phyloP scores from a whole-genome alignment of 2,329 filamentous ascomycete genomes.

The Parastagonospora avenae region DNA sequence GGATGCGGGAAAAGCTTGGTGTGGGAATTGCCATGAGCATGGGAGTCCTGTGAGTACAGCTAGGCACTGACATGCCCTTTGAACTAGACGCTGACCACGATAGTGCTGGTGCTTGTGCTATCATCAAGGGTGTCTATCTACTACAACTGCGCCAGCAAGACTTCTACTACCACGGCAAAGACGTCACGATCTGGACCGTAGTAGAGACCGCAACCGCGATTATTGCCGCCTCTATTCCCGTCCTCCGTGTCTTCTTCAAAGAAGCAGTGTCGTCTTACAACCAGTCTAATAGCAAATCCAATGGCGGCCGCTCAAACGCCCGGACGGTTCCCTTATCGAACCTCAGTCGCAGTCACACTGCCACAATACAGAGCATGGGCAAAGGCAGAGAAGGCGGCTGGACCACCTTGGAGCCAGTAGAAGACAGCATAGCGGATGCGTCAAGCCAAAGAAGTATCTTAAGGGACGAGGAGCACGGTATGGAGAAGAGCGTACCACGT shows the following conservation, averaged over 20 bases:
- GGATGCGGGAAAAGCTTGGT: constrained; percentile 30
- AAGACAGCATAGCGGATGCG: constrained; percentile 1
- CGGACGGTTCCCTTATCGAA: background rate
- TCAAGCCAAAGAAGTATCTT: constrained; percentile 6
- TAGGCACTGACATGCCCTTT: too few species aligned
- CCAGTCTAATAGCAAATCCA: background rate
- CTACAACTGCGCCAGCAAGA: constrained; percentile 28
- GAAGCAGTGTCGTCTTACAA: constrained; percentile 20
- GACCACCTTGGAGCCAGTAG: constrained; percentile 1
- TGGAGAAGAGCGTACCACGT: background rate
- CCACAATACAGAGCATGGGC: background rate
- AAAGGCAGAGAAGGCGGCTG: constrained; percentile 1
- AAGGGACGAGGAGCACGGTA: background rate
- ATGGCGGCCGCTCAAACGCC: background rate
- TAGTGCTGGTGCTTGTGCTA: constrained; percentile 33
- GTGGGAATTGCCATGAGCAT: constrained; percentile 39
- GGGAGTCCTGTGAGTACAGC: constrained; percentile 25
- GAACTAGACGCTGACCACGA: background rate
- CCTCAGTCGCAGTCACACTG: background rate
- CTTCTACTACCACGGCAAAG: constrained; percentile 37
- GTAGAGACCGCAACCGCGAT: constrained; percentile 38
- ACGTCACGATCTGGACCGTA: constrained; percentile 37
- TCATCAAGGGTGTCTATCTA: constrained; percentile 32
- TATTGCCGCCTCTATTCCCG: constrained; percentile 34
- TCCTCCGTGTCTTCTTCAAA: constrained; percentile 40